Evolutionary conservation across 169 alveolate genomes (phyloP).

Genomic region (Eimeria sp.): DNA sequence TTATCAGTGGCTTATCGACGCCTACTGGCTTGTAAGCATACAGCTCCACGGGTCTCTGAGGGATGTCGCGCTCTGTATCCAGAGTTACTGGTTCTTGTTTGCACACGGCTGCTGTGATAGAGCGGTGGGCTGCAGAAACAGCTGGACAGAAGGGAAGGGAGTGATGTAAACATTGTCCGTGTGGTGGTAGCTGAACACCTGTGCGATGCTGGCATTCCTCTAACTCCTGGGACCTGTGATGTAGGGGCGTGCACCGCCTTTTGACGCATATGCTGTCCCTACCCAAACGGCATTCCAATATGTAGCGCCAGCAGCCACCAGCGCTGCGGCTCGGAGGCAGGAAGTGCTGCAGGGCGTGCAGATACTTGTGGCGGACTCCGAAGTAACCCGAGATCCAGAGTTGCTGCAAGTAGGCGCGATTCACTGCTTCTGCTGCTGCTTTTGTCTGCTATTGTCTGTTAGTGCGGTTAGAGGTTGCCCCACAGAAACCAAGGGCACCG

Average conservation of each 20-base stretch:
- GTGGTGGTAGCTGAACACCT: neutral
- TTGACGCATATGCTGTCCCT: constrained; percentile 14
- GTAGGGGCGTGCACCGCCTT: constrained; percentile 65
- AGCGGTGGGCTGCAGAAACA: too few species aligned
- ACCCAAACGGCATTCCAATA: neutral
- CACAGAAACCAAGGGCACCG: neutral
- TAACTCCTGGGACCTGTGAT: constrained; percentile 4
- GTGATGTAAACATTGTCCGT: neutral
- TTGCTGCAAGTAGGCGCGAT: constrained; percentile 31
- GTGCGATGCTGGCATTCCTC: neutral
- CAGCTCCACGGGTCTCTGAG: neutral
- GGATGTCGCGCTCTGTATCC: too few species aligned
- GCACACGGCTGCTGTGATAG: too few species aligned
- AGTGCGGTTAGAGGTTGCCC: neutral
- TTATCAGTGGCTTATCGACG: constrained; percentile 56
- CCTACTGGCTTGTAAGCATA: constrained; percentile 25
- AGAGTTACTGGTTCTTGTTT: neutral
- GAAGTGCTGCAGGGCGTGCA: constrained; percentile 61
- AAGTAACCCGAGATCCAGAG: constrained; percentile 25
- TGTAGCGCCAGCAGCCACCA: neutral
- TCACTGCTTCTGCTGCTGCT: neutral
- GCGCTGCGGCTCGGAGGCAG: constrained; percentile 42
- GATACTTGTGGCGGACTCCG: constrained; percentile 47
- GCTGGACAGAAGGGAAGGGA: too few species aligned
- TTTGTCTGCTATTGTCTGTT: too few species aligned